These are phyloP conservation scores for Gossypium armourianum DNA, from an alignment of 441 rosid genomes.

Conservation along the genomic window DNA sequence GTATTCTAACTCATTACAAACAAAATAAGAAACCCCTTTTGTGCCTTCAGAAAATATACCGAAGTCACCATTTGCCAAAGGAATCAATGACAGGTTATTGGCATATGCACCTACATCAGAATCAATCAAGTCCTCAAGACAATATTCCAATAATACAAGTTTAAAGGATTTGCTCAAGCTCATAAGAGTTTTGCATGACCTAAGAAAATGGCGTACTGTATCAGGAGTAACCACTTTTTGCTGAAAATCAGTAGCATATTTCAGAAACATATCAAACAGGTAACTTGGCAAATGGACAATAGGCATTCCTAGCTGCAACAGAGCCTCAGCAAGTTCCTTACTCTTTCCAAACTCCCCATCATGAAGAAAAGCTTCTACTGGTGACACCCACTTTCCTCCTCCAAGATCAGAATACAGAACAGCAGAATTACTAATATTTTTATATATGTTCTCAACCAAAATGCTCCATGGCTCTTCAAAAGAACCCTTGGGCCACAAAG, in stretches of 20 bases:
- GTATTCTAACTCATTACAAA: slow-evolving; percentile 69
- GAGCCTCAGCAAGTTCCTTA: slow-evolving; percentile 67
- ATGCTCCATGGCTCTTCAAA: slow-evolving; percentile 95
- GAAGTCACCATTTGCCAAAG: slow-evolving; percentile 79
- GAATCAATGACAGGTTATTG: slow-evolving; percentile 60
- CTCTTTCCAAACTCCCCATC: slow-evolving; percentile 62
- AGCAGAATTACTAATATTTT: slow-evolving; percentile 46
- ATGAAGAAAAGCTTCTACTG: slow-evolving; percentile 73
- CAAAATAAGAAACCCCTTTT: slow-evolving; percentile 48
- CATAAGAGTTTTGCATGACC: slow-evolving; percentile 42
- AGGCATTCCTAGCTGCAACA: slow-evolving; percentile 78
- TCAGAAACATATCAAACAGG: slow-evolving; percentile 66
- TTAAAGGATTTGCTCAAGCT: slow-evolving; percentile 49
- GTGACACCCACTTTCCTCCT: slow-evolving; percentile 81
- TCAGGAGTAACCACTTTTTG: slow-evolving; percentile 89
- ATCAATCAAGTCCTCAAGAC: slow-evolving; percentile 87
- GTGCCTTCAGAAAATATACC: slow-evolving; percentile 53
- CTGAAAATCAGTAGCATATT: slow-evolving; percentile 45
- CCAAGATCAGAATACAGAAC: slow-evolving; percentile 60
- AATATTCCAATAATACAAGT: slow-evolving; percentile 81
- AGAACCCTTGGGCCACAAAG: slow-evolving; percentile 74
- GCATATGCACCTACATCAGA: slow-evolving; percentile 57
- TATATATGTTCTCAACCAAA: slow-evolving; percentile 73
- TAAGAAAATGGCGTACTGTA: slow-evolving; percentile 63
- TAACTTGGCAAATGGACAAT: slow-evolving; percentile 60